Percentiles rank a stretch among this genome's conserved stretches.
These are phyloP conservation scores for Hirschioporus abietinus DNA, from an alignment of 768 basidiomycete genomes.

Conservation along the genomic window DNA sequence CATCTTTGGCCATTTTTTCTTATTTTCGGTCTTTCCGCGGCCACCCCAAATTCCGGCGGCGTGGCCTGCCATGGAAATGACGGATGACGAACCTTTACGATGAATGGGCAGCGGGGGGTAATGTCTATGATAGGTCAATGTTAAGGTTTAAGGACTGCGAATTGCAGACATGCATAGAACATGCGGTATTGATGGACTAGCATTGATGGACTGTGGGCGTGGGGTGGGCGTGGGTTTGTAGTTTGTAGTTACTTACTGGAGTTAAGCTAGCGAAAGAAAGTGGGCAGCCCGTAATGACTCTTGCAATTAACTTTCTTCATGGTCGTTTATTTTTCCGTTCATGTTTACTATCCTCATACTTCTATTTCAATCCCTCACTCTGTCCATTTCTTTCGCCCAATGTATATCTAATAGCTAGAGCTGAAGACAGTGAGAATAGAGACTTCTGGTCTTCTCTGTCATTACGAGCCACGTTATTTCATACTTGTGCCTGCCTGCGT, in stretches of 20 bases:
- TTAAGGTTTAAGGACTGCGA: neutral
- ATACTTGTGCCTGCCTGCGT: neutral
- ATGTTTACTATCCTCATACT: neutral
- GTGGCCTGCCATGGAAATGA: neutral
- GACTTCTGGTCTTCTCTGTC: neutral
- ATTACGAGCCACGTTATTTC: neutral
- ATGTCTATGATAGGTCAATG: neutral
- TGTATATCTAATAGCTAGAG: neutral
- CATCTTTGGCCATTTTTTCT: neutral
- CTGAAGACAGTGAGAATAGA: neutral
- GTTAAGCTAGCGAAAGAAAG: neutral
- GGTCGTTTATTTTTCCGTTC: constrained; percentile 2
- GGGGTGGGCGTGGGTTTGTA: neutral
- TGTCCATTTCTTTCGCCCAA: constrained; percentile 3
- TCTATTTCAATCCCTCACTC: neutral
- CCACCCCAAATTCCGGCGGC: neutral
- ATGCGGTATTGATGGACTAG: neutral
- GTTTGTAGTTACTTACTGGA: neutral
- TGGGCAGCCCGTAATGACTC: neutral
- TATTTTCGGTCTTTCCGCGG: neutral
- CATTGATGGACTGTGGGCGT: neutral
- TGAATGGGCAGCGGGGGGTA: neutral
- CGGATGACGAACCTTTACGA: neutral
- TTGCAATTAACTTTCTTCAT: constrained; percentile 2
- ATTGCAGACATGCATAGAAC: neutral